phyloP scores from a whole-genome alignment of 495 filamentous ascomycete species.

The Podospora conica region DNA sequence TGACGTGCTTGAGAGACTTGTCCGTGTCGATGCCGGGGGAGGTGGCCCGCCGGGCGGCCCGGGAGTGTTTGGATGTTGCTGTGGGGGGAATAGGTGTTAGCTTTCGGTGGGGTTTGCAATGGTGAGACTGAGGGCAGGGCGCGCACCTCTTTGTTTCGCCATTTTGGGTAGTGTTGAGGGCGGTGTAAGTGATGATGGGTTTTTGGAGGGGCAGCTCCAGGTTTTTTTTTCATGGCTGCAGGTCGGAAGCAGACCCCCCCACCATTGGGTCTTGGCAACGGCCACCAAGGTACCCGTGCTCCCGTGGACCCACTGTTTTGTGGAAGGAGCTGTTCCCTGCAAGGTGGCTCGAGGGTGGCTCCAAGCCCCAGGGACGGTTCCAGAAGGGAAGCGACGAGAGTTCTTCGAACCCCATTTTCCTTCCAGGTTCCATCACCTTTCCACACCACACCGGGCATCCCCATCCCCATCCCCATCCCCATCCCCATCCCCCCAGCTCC shows the following conservation, averaged over 20 bases:
- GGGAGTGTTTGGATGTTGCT: constrained; percentile 55
- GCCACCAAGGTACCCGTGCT: background rate
- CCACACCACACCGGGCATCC: too few relatives aligned
- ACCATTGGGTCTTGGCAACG: background rate
- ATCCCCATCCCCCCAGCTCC: too few relatives aligned
- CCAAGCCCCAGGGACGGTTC: too few relatives aligned
- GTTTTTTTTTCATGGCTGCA: background rate
- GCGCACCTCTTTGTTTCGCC: constrained; percentile 38
- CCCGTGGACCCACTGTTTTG: too few relatives aligned
- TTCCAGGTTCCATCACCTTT: background rate
- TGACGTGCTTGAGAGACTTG: constrained; percentile 62
- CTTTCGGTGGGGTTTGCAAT: background rate
- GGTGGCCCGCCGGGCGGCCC: constrained; percentile 64
- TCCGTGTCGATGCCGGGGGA: constrained; percentile 68
- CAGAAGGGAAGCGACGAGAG: background rate
- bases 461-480: too few relatives aligned
- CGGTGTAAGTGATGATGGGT: background rate
- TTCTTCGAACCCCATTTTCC: background rate
- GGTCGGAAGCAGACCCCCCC: background rate
- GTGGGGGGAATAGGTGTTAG: background rate
- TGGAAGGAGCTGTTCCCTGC: background rate
- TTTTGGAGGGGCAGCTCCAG: background rate
- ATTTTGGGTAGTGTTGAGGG: constrained; percentile 17
- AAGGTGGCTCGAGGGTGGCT: background rate
- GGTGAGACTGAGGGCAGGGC: too few relatives aligned